Conservation (phyloP, 805 yeast species). For the Ascoidea rubescens region DNA sequence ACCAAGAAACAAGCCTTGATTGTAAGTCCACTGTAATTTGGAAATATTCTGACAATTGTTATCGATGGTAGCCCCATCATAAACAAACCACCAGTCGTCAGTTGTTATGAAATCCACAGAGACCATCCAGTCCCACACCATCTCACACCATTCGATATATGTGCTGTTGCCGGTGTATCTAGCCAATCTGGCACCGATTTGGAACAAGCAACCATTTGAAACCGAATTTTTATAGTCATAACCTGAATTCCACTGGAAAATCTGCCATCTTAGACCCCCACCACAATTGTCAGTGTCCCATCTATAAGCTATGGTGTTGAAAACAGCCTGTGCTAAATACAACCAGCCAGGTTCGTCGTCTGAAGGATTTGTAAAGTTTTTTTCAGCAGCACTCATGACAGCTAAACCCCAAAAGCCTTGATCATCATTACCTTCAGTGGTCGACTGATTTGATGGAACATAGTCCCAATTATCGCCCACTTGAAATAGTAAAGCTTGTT, state of each 20-base stretch:
- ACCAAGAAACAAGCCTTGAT: slow-evolving; percentile 63
- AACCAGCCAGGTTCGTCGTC: slow-evolving; percentile 60
- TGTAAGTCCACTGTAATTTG: slow-evolving; percentile 70
- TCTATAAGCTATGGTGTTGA: slow-evolving; percentile 77
- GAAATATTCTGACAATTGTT: slow-evolving; percentile 51
- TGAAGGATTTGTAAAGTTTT: slow-evolving; percentile 65
- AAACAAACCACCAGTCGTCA: slow-evolving; percentile 30
- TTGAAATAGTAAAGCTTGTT: slow-evolving; percentile 57
- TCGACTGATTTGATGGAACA: slow-evolving; percentile 77
- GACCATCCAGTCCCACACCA: slow-evolving; percentile 70
- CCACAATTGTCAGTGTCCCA: slow-evolving; percentile 69
- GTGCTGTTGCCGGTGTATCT: slow-evolving; percentile 66
- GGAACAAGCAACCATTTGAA: slow-evolving; percentile 83
- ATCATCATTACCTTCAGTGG: slow-evolving; percentile 95
- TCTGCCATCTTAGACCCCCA: slow-evolving; percentile 96
- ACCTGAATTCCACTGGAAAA: slow-evolving; percentile 87
- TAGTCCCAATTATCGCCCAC: slow-evolving; percentile 62
- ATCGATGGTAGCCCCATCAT: slow-evolving; percentile 52
- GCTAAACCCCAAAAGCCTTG: slow-evolving; percentile 96
- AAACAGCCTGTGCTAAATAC: slow-evolving; percentile 74
- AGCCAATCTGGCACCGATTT: slow-evolving; percentile 75
- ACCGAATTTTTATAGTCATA: slow-evolving; percentile 87
- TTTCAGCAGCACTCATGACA: slow-evolving; percentile 84
- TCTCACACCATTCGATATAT: slow-evolving; percentile 63
- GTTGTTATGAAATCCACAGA: slow-evolving; percentile 30